A percentile compares a stretch with the other conserved stretches of the same genome.
Evolutionary conservation across 257 asterid species (phyloP).

Genomic region (Solanum stenotomum): DNA sequence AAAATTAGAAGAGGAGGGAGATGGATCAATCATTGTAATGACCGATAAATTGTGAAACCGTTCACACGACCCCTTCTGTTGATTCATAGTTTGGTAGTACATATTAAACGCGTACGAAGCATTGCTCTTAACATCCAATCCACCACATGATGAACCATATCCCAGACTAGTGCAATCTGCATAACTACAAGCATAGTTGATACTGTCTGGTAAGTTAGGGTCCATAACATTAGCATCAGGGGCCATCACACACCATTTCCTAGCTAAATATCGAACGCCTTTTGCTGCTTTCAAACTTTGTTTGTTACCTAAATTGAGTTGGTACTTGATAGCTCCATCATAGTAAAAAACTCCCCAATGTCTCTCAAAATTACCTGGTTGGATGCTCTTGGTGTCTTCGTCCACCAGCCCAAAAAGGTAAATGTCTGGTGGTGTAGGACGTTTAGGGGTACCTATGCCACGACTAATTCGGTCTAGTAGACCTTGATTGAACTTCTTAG

Average conservation of each 20-base stretch:
- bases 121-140: slow-evolving; percentile 37
- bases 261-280: slow-evolving; percentile 56
- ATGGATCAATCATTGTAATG: slow-evolving; percentile 60
- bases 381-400: slow-evolving; percentile 65
- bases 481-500: slow-evolving; percentile 76
- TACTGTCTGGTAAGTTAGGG: slow-evolving; percentile 32
- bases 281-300: slow-evolving; percentile 61
- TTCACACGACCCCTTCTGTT: slow-evolving; percentile 68
- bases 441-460: slow-evolving; percentile 62
- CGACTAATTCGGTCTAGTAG: slow-evolving; percentile 41
- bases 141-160: slow-evolving; percentile 70
- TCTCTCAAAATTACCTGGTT: slow-evolving; percentile 78
- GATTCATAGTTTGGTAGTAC: slow-evolving; percentile 74
- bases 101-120: slow-evolving; percentile 81
- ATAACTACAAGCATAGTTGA: slow-evolving; percentile 50
- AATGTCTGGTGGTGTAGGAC: slow-evolving; percentile 48
- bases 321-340: slow-evolving; percentile 73
- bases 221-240: slow-evolving; percentile 49
- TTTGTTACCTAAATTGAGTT: slow-evolving; percentile 40
- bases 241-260: slow-evolving; percentile 83
- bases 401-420: slow-evolving; percentile 63
- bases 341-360: slow-evolving; percentile 82
- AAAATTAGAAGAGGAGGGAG: slow-evolving; percentile 24
- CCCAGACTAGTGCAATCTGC: slow-evolving; percentile 95
- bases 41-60: slow-evolving; percentile 42